These are phyloP conservation scores for Rhodamnia argentea DNA, from an alignment of 345 rosid species.

Conservation along the genomic window DNA sequence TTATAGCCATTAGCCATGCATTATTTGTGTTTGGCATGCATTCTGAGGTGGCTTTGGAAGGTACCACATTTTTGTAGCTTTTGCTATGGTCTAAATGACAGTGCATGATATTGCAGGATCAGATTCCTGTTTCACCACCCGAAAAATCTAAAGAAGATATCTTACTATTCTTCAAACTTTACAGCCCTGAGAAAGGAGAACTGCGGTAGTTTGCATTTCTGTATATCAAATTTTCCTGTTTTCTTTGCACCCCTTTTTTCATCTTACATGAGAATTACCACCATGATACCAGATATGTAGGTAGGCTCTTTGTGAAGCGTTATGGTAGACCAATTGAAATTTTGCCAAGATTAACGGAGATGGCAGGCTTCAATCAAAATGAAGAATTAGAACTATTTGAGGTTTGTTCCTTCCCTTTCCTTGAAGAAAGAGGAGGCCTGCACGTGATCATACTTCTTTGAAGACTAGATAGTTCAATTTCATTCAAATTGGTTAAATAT, in stretches of 20 bases:
- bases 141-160: slow-evolving; percentile 32
- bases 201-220: slow-evolving; percentile 14
- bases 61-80: background rate
- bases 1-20: background rate
- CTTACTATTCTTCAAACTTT: slow-evolving; percentile 37
- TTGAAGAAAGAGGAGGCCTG: background rate
- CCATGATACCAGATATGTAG: slow-evolving; percentile 27
- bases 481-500: background rate
- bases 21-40: background rate
- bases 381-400: slow-evolving; percentile 44
- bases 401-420: slow-evolving; percentile 28
- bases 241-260: background rate
- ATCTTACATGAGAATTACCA: slow-evolving; percentile 5
- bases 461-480: background rate
- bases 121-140: slow-evolving; percentile 8
- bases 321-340: slow-evolving; percentile 26
- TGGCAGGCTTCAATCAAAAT: slow-evolving; percentile 35
- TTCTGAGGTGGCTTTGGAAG: background rate
- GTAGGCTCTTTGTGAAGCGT: slow-evolving; percentile 33
- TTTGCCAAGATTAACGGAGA: slow-evolving; percentile 24
- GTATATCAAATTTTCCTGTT: background rate
- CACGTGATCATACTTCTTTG: background rate
- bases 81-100: background rate
- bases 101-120: slow-evolving; percentile 17
- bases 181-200: slow-evolving; percentile 29